A percentile compares a stretch with the other conserved stretches of the same genome.
These are phyloP conservation scores for Trichoderma harzianum DNA, from an alignment of 2,329 filamentous ascomycete species.

Conservation along the genomic window DNA sequence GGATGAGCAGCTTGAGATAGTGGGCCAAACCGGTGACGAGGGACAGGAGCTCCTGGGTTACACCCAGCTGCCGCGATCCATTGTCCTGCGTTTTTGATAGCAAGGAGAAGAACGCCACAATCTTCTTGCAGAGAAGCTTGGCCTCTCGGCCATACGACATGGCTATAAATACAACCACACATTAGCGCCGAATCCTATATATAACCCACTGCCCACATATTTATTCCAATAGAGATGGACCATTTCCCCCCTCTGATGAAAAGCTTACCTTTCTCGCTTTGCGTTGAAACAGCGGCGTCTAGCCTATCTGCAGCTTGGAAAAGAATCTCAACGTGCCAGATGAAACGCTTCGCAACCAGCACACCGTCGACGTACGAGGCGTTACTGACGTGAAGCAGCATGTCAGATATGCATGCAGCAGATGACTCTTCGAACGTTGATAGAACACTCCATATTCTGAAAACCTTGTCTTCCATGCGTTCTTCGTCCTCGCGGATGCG, in stretches of 20 bases:
- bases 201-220: not conserved
- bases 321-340: conserved; percentile 89
- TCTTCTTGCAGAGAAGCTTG: conserved; percentile 99
- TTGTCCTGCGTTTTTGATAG: conserved; percentile 93
- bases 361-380: conserved; percentile 94
- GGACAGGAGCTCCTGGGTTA: conserved; percentile 97
- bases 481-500: conserved; percentile 83
- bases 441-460: conserved; percentile 95
- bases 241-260: not conserved
- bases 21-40: conserved; percentile 94
- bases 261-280: conserved; percentile 70
- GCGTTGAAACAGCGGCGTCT: conserved; percentile 65
- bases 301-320: conserved; percentile 86
- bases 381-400: conserved; percentile 97
- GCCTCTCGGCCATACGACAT: conserved; percentile 91
- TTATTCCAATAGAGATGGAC: not conserved
- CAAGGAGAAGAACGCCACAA: conserved; percentile 94
- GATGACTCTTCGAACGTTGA: conserved; percentile 97
- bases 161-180: conserved; percentile 44
- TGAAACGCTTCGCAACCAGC: conserved; percentile 91
- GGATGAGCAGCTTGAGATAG: conserved; percentile 94
- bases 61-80: conserved; percentile 83
- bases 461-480: conserved; percentile 95
- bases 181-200: not conserved
- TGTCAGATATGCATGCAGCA: conserved; percentile 96